Conservation (phyloP, 768 basidiomycete species). For the Tricholoma saponaceum region DNA sequence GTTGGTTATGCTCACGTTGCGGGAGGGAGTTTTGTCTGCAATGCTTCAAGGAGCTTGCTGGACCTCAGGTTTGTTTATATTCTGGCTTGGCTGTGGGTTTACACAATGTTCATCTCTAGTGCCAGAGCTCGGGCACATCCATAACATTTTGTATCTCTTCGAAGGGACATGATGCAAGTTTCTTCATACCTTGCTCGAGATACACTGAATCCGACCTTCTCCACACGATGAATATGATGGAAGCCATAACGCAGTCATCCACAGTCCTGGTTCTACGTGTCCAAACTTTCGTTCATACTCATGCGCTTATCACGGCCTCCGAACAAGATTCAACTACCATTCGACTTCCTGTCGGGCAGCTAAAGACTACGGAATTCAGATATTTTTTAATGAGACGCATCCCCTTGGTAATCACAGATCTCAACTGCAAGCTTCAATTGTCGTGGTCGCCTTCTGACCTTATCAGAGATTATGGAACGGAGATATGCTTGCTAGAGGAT, state of each 20-base stretch:
- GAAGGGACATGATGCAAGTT: background rate
- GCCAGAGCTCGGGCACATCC: background rate
- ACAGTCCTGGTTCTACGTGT: background rate
- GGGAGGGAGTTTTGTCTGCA: too few species aligned
- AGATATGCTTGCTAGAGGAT: background rate
- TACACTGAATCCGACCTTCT: background rate
- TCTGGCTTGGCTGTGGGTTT: too few species aligned
- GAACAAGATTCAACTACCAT: background rate
- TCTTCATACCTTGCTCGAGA: background rate
- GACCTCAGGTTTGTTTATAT: too few species aligned
- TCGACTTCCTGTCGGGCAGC: background rate
- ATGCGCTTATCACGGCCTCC: background rate
- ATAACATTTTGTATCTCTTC: background rate
- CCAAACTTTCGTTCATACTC: background rate
- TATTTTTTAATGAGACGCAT: background rate
- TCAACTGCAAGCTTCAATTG: background rate
- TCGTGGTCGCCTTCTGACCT: background rate
- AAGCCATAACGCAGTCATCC: background rate
- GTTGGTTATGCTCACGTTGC: too few species aligned
- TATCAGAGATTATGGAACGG: background rate
- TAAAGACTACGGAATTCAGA: background rate
- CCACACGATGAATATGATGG: background rate
- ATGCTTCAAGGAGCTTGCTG: too few species aligned
- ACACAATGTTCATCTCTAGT: too few species aligned
- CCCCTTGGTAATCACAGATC: background rate